Base-by-base conservation (phyloP, 768 basidiomycete species). In the Gyrodon lividus region DNA sequence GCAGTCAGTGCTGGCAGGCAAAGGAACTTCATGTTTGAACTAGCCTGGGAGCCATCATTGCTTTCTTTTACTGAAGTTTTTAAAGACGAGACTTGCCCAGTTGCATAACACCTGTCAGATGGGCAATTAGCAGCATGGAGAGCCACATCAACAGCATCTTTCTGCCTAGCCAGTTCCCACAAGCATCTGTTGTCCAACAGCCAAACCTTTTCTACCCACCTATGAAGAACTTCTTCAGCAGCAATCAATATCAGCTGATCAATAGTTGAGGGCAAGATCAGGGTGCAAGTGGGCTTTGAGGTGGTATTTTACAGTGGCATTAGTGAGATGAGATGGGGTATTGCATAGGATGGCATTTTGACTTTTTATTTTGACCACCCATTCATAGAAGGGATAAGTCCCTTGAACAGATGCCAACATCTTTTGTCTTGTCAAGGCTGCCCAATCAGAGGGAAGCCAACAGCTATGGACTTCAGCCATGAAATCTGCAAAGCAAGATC, bases 241-340 rank as follows among this genome's bases (percentile, higher is more conserved):
- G 14, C 23, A 34, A 24, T 34, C n/a, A n/a, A n/a, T n/a, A 2
- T 31, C 28, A 0, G 43, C 19, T 8, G 23, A 23, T 0, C 33
- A 14, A 33, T 54, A 61, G 1, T 44, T 38, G 2, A 22, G 16
- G 4, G 34, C 26, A 1, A 68, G 56, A 0, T 59, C 44, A 0
- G 38, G 12, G 12, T 58, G 40, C 51, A 63, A 51, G 22, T 54
- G 39, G 1, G 64, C 51, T 26, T 62, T 51, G 10, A 64, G 52
- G 16, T 55, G 58, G 17, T 46, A 42, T 9, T 46, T 42, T 1
- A 66, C 46, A 2, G 17, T 16, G 0, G 17, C 35, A 1, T 59
- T 34, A 7, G 14, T 16, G 1, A 63, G 48, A 33, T 60, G 54
- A 1, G 53, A 57, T 0, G 47, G 7, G 0, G 51, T 60, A 4